Conservation (phyloP, 2,329 filamentous ascomycete genomes). For the Fusarium sp. region DNA sequence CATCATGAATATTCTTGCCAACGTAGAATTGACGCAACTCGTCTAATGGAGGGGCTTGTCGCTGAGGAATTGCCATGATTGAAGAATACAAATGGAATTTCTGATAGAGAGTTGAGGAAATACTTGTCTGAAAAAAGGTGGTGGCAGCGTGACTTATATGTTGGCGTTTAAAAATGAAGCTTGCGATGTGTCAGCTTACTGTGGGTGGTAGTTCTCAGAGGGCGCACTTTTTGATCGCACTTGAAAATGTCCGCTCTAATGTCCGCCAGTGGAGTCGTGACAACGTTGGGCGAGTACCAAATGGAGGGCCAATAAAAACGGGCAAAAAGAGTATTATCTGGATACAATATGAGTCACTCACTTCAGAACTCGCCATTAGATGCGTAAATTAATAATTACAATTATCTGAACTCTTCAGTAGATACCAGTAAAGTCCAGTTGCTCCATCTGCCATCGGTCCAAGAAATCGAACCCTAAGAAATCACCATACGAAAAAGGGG, state of each 20-base stretch:
- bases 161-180: accelerated
- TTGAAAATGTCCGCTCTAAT: neutral
- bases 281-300: too few species aligned
- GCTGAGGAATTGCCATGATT: conserved; percentile 45
- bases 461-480: conserved; percentile 17
- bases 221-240: conserved; percentile 3
- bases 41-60: conserved; percentile 20
- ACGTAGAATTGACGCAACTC: conserved; percentile 48
- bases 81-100: accelerated
- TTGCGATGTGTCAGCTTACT: neutral
- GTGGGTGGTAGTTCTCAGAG: conserved; percentile 2
- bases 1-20: conserved; percentile 43
- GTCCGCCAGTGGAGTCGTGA: neutral
- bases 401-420: neutral
- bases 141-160: neutral
- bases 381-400: neutral
- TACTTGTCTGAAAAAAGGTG: neutral
- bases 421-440: conserved; percentile 24
- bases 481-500: neutral
- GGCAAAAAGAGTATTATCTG: neutral
- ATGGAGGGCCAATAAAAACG: neutral
- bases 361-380: neutral
- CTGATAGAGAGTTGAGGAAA: neutral
- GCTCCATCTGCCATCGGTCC: conserved; percentile 29
- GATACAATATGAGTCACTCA: neutral